Conservation (phyloP, 805 yeast genomes). For the Wickerhamomyces sydowiorum region DNA sequence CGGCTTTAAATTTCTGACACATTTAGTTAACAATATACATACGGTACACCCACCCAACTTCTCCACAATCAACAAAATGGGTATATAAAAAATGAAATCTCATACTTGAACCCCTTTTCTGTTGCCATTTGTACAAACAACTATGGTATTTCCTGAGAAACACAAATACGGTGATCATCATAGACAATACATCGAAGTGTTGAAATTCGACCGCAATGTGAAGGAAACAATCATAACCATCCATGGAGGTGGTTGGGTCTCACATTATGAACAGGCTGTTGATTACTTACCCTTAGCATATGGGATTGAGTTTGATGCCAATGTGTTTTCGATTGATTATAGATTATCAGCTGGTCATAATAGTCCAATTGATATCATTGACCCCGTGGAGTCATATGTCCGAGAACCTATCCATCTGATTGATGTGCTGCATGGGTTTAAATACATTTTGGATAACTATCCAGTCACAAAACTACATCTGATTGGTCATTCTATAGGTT, state of each 20-base stretch:
- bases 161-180: no score
- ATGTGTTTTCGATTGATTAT: background rate
- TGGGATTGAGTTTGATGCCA: background rate
- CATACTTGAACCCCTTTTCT: no score
- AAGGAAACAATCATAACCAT: background rate
- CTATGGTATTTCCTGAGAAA: no score
- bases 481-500: constrained; percentile 1
- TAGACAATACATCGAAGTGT: background rate
- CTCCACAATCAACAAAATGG: no score
- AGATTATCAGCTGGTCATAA: background rate
- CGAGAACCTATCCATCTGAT: constrained; percentile 1
- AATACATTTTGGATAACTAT: background rate
- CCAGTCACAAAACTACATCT: background rate
- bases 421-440: background rate
- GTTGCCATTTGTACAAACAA: no score
- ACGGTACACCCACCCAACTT: no score
- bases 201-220: background rate
- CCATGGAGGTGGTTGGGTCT: constrained; percentile 1
- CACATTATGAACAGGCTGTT: background rate
- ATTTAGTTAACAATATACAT: no score
- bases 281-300: background rate
- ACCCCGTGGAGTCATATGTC: background rate
- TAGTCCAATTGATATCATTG: background rate
- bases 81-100: no score
- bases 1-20: no score